A percentile compares a stretch with the other conserved stretches of the same genome.
phyloP scores from a whole-genome alignment of 805 yeast genomes.

The Sugiyamaella chiloensis region DNA sequence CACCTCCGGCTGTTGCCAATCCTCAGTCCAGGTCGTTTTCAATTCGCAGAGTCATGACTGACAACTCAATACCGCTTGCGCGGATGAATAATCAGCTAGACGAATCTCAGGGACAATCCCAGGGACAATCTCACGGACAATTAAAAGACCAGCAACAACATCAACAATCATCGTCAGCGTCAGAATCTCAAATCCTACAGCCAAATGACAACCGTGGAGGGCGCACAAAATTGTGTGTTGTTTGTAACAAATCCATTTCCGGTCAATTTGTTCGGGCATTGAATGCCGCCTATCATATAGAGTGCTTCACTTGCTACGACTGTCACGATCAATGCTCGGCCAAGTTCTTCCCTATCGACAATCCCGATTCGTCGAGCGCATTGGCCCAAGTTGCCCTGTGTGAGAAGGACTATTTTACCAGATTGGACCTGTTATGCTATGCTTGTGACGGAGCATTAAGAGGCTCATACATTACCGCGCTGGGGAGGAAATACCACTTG shows the following conservation, averaged over 20 bases:
- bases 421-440: constrained; percentile 80
- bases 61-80: too few relatives aligned
- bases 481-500: constrained; percentile 87
- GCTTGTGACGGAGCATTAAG: constrained; percentile 82
- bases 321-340: constrained; percentile 79
- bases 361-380: constrained; percentile 19
- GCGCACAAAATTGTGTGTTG: constrained; percentile 41
- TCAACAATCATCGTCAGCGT: too few relatives aligned
- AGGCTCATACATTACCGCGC: constrained; percentile 91
- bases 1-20: neutral
- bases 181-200: too few relatives aligned
- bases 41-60: neutral
- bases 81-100: neutral
- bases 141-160: neutral
- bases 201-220: too few relatives aligned
- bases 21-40: neutral
- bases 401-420: constrained; percentile 86
- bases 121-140: neutral
- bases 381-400: constrained; percentile 61
- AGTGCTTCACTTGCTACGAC: constrained; percentile 82
- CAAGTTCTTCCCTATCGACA: constrained; percentile 82
- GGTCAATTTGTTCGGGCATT: constrained; percentile 88
- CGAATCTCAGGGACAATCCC: neutral
- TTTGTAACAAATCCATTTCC: constrained; percentile 51
- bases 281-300: constrained; percentile 74